Base-by-base conservation (phyloP, 192 early-diverging fungal genomes). In the Obelidium mucronatum region DNA sequence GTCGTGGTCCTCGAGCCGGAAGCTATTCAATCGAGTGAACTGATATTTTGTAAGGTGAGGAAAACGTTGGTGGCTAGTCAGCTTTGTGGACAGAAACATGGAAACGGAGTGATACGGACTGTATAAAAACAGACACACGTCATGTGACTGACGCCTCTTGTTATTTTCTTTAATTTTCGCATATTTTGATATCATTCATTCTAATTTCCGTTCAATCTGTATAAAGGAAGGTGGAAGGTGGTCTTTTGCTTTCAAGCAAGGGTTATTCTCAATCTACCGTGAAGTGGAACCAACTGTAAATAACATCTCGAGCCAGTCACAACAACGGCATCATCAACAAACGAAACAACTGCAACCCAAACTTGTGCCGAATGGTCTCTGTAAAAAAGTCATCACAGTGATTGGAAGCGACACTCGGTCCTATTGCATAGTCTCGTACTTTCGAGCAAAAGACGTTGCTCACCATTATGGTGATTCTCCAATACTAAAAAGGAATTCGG, bases 371-470 rank as follows among this genome's bases (percentile, higher is more conserved):
- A 17, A 67, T 33, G 66, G 66, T 5, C 35, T 67, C 66, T 26
- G 30, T n/a, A 67, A 67, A 31, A 26, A n/a, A 31, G 30, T 42
- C 8, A 42, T 67, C 66, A 11, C 42, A 15, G 15, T 67, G 8
- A 13, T 26, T 5, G 66, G 66, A 6, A 30, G 24, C 39, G 40
- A 67, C 66, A 17, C 8, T 24, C 11, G 17, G 5, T 5, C 5
- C 40, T 67, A 67, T 39, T n/a, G 37, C 6, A 30, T 67, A 26
- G 30, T 67, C 31, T 19, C 15, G 1, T 67, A 67, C 11, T 67
- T 48, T 6, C 0, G 8, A 1, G 66, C 24, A 13, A n/a, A n/a
- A n/a, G n/a, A n/a, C n/a, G n/a, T n/a, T n/a, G n/a, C n/a, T n/a
- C n/a, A n/a, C n/a, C n/a, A n/a, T n/a, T n/a, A n/a, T n/a, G n/a